Evolutionary conservation across 179 eudicot genomes (phyloP).

Genomic region (Beta macrorhiza): DNA sequence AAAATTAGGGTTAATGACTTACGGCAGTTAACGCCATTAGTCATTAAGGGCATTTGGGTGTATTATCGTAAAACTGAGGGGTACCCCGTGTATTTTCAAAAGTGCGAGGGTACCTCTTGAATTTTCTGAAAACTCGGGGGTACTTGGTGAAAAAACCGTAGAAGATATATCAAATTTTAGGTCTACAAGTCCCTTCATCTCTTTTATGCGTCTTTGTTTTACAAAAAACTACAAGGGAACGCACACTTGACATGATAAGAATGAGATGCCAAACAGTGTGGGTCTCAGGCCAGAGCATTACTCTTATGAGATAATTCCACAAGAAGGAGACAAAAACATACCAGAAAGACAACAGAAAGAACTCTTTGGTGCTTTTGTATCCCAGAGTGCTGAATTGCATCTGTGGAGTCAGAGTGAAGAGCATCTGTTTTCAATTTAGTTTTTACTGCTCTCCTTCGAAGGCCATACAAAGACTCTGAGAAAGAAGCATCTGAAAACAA

Average conservation of each 20-base stretch:
- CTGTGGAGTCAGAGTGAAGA: conserved; percentile 39
- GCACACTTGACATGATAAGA: not conserved
- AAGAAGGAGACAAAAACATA: conserved; percentile 27
- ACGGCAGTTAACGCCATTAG: no score
- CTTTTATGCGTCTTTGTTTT: not conserved
- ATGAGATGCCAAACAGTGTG: not conserved
- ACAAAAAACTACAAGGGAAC: not conserved
- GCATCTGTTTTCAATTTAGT: conserved; percentile 49
- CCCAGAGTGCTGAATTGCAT: conserved; percentile 55
- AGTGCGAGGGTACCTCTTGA: no score
- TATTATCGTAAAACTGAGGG: no score
- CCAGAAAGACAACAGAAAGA: conserved; percentile 93
- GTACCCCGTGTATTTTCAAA: no score
- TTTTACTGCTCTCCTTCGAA: conserved; percentile 77
- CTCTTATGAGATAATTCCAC: conserved; percentile 3
- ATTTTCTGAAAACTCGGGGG: no score
- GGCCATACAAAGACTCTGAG: conserved; percentile 87
- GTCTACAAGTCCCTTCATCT: not conserved
- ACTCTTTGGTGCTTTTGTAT: conserved; percentile 73
- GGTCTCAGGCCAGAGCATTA: not conserved
- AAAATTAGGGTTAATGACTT: no score
- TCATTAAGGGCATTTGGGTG: no score
- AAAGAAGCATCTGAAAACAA: conserved; percentile 79
- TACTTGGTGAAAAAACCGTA: no score
- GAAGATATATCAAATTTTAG: not conserved